phyloP scores from a whole-genome alignment of 345 rosid species.

The Durio zibethinus region DNA sequence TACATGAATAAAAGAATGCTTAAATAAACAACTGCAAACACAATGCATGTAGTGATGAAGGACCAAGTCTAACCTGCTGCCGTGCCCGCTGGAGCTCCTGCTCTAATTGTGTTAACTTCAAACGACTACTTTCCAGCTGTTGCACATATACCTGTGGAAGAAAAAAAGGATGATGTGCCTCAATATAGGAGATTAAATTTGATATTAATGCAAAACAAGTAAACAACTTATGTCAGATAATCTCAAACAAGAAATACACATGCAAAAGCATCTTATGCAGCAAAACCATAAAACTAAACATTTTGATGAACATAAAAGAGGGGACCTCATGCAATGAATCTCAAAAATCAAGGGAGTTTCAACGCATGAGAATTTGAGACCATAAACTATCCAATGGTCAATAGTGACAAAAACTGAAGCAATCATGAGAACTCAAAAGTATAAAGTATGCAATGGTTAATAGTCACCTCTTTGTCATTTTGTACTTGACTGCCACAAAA shows the following conservation, averaged over 20 bases:
- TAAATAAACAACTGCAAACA: not conserved
- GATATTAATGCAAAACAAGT: not conserved
- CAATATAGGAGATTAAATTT: not conserved
- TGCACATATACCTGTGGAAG: constrained; percentile 86
- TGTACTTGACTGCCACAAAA: not conserved
- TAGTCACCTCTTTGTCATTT: not conserved
- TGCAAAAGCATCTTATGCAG: not conserved
- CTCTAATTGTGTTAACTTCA: constrained; percentile 93
- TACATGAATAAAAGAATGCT: not conserved
- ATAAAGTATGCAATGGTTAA: not conserved
- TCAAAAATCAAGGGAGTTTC: not conserved
- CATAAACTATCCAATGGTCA: not conserved
- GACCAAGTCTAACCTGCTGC: constrained; percentile 66
- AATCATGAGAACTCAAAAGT: not conserved
- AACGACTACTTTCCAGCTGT: constrained; percentile 93
- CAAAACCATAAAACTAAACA: constrained; percentile 4
- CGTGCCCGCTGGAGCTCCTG: constrained; percentile 99
- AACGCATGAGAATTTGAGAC: not conserved
- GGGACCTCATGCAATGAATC: not conserved
- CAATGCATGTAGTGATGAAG: not conserved
- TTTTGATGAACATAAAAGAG: not conserved
- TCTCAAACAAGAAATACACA: not conserved
- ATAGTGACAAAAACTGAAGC: not conserved
- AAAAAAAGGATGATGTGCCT: constrained; percentile 13
- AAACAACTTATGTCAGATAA: not conserved